phyloP scores from a whole-genome alignment of 148 eudicot species.

The Rhododendron mucronatum region DNA sequence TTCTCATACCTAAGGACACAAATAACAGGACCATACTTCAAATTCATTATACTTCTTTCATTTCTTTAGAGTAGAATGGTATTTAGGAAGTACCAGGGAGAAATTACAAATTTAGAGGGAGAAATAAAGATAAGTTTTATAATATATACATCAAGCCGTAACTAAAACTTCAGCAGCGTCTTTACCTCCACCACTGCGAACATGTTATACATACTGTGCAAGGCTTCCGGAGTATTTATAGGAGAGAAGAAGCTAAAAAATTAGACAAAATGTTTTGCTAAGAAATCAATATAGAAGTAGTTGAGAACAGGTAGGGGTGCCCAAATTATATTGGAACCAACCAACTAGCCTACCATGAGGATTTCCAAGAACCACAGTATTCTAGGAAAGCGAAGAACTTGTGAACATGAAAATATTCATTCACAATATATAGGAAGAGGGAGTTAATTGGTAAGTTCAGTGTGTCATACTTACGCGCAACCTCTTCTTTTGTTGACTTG shows the following conservation, averaged over 20 bases:
- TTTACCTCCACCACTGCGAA: neutral
- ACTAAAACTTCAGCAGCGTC: neutral
- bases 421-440: neutral
- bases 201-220: neutral
- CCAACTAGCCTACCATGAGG: neutral
- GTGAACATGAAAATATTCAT: neutral
- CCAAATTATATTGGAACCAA: neutral
- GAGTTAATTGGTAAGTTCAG: neutral
- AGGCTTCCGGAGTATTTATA: neutral
- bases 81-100: neutral
- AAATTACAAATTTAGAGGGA: neutral
- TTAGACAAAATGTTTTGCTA: neutral
- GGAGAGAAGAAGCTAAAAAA: neutral
- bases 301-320: neutral
- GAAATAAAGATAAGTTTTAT: neutral
- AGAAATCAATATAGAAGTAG: neutral
- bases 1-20: neutral
- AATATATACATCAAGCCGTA: neutral
- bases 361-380: neutral
- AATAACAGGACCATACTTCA: neutral
- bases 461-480: constrained; percentile 29
- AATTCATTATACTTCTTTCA: neutral
- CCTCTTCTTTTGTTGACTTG: constrained; percentile 43
- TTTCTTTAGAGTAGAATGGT: neutral
- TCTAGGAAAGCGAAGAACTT: neutral